Percentiles rank a stretch among this genome's conserved stretches.
These are phyloP conservation scores for Acacia concinna DNA, from an alignment of 331 rosid species.

Conservation along the genomic window DNA sequence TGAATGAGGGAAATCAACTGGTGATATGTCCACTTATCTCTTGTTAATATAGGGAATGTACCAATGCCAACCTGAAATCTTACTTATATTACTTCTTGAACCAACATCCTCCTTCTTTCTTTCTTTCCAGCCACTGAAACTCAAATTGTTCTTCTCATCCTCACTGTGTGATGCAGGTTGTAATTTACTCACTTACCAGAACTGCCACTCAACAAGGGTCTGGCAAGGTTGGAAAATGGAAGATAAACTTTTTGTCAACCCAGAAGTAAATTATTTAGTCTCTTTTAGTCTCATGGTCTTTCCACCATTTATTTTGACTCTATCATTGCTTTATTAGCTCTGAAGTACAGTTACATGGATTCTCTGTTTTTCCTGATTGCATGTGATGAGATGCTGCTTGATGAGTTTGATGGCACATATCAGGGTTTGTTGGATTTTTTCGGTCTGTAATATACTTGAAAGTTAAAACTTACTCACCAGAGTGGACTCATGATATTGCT, in stretches of 20 bases:
- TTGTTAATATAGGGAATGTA: neutral
- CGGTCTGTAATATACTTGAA: neutral
- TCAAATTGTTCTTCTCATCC: neutral
- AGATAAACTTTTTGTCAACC: constrained; percentile 89
- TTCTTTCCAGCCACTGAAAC: neutral
- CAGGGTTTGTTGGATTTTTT: neutral
- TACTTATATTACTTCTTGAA: neutral
- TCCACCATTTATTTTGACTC: neutral
- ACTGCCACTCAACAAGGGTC: constrained; percentile 98
- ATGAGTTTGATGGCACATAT: constrained; percentile 15
- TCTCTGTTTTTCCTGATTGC: constrained; percentile 1
- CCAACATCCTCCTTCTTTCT: neutral
- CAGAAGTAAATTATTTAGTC: constrained; percentile 63
- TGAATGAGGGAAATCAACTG: neutral
- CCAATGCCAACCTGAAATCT: neutral
- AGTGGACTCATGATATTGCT: neutral
- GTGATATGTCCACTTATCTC: neutral
- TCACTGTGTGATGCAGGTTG: constrained; percentile 54
- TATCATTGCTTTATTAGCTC: neutral
- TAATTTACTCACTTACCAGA: constrained; percentile 93
- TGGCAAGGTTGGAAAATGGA: constrained; percentile 94
- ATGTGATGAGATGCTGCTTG: neutral
- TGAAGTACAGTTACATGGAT: neutral
- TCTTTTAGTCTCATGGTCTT: constrained; percentile 12
- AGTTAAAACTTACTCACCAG: neutral